phyloP scores from a whole-genome alignment of 1,284 basidiomycete species.

The Rhodofomes roseus region DNA sequence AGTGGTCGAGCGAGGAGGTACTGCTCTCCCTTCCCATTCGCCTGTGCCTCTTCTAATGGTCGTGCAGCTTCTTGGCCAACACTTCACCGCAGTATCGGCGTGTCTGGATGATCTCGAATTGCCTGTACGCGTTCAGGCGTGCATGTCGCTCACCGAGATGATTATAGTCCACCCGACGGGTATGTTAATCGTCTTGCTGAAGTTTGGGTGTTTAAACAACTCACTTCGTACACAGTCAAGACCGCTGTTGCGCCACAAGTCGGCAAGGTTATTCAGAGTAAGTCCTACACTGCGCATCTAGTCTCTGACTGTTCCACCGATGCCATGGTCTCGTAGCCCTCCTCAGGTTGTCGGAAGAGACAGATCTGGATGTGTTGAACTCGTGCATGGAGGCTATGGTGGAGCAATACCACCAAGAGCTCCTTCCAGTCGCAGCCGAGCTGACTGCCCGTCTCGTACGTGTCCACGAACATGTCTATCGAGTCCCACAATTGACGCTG shows the following conservation, averaged over 20 bases:
- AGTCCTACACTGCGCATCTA: constrained; percentile 22
- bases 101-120: constrained; percentile 74
- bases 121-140: constrained; percentile 84
- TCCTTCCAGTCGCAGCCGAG: constrained; percentile 84
- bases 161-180: constrained; percentile 64
- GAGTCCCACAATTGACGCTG: not conserved
- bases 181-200: constrained; percentile 25
- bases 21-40: constrained; percentile 5
- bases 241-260: constrained; percentile 75
- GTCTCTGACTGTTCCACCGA: no score
- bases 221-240: constrained; percentile 45
- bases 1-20: constrained; percentile 67
- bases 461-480: constrained; percentile 6
- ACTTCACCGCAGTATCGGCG: constrained; percentile 59
- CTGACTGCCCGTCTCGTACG: constrained; percentile 75
- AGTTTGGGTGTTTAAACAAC: not conserved
- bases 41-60: not conserved
- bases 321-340: constrained; percentile 51
- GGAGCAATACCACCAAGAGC: constrained; percentile 79
- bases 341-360: constrained; percentile 85
- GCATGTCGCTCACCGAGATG: constrained; percentile 77
- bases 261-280: constrained; percentile 84
- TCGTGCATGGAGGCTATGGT: constrained; percentile 84
- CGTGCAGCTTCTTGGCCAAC: constrained; percentile 53
- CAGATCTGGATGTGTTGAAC: constrained; percentile 85